Conservation (phyloP, 73 alveolate species). For the Paramecium sexaurelia region DNA sequence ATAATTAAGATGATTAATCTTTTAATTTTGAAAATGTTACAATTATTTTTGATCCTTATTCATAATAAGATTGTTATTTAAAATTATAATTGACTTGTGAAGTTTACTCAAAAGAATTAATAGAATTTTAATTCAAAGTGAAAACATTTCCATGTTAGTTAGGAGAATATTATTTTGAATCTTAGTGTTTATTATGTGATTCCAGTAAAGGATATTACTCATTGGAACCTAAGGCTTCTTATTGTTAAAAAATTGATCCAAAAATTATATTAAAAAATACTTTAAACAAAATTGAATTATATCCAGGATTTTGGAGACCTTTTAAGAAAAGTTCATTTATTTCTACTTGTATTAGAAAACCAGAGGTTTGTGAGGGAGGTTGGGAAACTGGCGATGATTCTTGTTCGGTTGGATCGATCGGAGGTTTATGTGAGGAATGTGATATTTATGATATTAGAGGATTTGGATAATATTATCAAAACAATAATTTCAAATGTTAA, state of each 20-base stretch:
- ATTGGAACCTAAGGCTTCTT: neutral
- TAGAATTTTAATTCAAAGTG: neutral
- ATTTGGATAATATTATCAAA: neutral
- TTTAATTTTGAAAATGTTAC: neutral
- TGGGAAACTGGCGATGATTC: neutral
- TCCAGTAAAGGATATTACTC: neutral
- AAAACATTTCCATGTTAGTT: constrained; percentile 1
- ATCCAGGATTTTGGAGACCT: constrained; percentile 27
- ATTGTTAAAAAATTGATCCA: neutral
- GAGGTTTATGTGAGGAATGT: constrained; percentile 34
- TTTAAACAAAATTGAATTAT: neutral
- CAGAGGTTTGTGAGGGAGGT: neutral
- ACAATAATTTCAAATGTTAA: neutral
- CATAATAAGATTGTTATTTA: neutral
- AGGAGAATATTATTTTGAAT: constrained; percentile 35
- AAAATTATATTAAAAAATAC: neutral
- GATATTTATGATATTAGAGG: constrained; percentile 1
- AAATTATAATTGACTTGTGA: neutral
- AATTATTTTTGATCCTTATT: constrained; percentile 3
- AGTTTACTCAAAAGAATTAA: neutral
- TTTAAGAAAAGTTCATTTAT: neutral
- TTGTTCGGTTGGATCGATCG: neutral
- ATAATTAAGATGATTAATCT: neutral
- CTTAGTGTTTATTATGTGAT: neutral
- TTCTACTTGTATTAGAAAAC: neutral